A percentile compares a stretch with the other conserved stretches of the same genome.
phyloP scores from a whole-genome alignment of 2,329 filamentous ascomycete species.

The Akanthomyces muscarius region DNA sequence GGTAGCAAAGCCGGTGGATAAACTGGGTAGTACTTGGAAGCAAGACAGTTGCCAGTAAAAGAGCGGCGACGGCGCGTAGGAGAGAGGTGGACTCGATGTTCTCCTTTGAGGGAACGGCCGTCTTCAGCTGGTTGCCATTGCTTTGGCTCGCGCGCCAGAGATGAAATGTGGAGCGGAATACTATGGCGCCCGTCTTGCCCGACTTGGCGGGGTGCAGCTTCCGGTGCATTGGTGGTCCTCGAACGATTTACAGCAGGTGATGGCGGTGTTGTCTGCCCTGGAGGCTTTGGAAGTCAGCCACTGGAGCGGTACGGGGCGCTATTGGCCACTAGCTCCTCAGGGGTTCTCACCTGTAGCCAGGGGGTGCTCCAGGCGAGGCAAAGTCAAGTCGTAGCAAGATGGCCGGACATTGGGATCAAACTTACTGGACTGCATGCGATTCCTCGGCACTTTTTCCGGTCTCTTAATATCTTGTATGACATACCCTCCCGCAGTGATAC shows the following conservation, averaged over 20 bases:
- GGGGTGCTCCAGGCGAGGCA: neutral
- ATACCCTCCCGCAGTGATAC: neutral
- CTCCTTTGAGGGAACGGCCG: neutral
- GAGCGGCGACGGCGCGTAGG: neutral
- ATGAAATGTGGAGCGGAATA: conserved; percentile 13
- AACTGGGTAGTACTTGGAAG: neutral
- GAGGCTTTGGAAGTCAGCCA: neutral
- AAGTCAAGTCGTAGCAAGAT: neutral
- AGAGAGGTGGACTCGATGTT: neutral
- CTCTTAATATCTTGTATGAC: neutral
- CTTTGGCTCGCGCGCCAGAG: neutral
- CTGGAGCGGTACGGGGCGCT: neutral
- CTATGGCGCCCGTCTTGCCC: neutral
- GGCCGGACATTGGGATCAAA: neutral
- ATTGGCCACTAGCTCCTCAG: conserved; percentile 1
- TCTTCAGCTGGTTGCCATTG: neutral
- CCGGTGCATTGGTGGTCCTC: neutral
- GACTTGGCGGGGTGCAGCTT: neutral
- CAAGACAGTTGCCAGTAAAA: neutral
- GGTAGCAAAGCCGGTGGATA: conserved; percentile 3
- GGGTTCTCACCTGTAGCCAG: neutral
- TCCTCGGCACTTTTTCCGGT: neutral
- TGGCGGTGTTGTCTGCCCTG: neutral
- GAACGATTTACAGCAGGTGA: neutral
- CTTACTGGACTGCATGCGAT: neutral